phyloP scores from a whole-genome alignment of 208 protist species.

The Jaenimonas drosophilae region DNA sequence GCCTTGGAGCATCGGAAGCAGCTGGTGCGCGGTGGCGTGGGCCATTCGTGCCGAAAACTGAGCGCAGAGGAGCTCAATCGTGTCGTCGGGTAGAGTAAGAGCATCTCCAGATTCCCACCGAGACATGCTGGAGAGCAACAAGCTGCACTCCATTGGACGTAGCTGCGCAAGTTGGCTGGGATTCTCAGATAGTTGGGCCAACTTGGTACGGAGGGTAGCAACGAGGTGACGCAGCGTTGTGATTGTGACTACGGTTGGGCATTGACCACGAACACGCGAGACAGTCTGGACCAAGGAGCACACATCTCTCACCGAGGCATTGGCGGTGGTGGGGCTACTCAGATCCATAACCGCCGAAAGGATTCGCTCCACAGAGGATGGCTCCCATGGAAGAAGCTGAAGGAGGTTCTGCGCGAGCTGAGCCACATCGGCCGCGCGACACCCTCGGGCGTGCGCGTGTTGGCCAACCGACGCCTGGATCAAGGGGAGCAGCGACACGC shows the following conservation, averaged over 20 bases:
- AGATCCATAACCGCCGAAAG: too few relatives aligned
- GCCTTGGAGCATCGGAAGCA: slow-evolving; percentile 50
- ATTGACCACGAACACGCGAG: slow-evolving; percentile 14
- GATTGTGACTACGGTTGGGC: background rate
- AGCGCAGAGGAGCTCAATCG: slow-evolving; percentile 57
- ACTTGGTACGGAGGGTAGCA: slow-evolving; percentile 27
- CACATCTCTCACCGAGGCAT: slow-evolving; percentile 31
- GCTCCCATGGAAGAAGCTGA: too few relatives aligned
- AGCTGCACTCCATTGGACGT: slow-evolving; percentile 47
- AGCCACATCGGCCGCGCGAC: too few relatives aligned
- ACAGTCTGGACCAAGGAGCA: slow-evolving; percentile 30
- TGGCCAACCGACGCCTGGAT: too few relatives aligned
- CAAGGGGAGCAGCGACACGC: too few relatives aligned
- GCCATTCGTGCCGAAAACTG: slow-evolving; percentile 41
- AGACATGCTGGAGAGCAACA: slow-evolving; percentile 38
- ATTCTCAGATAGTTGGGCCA: slow-evolving; percentile 34
- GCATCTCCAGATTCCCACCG: slow-evolving; percentile 20
- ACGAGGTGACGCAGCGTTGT: slow-evolving; percentile 14
- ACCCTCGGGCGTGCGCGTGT: too few relatives aligned
- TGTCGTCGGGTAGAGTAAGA: slow-evolving; percentile 23
- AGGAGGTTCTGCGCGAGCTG: too few relatives aligned
- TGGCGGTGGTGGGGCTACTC: too few relatives aligned
- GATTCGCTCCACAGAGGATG: too few relatives aligned
- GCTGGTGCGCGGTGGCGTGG: slow-evolving; percentile 32
- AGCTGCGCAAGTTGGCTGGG: slow-evolving; percentile 28